Conservation (phyloP, 352 stramenopile species). For the Phytopythium sindhum region DNA sequence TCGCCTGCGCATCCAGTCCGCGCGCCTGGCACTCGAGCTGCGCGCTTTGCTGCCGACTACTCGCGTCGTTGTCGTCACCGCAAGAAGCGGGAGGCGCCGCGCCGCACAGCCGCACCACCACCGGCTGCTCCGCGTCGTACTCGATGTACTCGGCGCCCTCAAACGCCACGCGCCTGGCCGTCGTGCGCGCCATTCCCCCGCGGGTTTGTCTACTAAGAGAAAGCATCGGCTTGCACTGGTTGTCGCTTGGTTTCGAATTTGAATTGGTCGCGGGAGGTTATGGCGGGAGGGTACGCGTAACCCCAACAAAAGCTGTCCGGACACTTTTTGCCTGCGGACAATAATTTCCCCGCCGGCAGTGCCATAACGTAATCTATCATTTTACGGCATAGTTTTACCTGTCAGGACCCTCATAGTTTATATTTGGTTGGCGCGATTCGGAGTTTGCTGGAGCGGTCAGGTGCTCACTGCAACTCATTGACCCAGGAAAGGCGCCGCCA, state of each 20-base stretch:
- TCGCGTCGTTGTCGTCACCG: no score
- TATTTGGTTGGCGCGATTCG: no score
- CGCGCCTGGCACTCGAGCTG: conserved; percentile 46
- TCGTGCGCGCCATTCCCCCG: not conserved
- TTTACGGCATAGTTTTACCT: no score
- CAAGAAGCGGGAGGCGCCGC: not conserved
- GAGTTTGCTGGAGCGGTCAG: no score
- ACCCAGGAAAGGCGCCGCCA: no score
- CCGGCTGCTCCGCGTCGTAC: conserved; percentile 41
- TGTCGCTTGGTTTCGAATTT: not conserved
- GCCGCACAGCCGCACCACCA: conserved; percentile 38
- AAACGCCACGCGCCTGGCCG: conserved; percentile 40
- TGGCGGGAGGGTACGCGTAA: not conserved
- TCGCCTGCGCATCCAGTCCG: conserved; percentile 14
- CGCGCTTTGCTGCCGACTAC: conserved; percentile 14
- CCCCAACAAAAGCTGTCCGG: not conserved
- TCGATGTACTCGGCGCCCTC: conserved; percentile 53
- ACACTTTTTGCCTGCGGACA: no score
- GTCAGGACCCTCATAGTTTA: no score
- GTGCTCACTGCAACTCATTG: no score
- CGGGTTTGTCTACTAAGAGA: no score
- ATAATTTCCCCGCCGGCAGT: no score
- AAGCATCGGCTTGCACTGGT: no score
- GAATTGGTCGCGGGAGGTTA: not conserved
- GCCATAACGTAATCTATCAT: no score